Conservation (phyloP, 192 early-diverging fungal species). For the Linnemannia zychae region DNA sequence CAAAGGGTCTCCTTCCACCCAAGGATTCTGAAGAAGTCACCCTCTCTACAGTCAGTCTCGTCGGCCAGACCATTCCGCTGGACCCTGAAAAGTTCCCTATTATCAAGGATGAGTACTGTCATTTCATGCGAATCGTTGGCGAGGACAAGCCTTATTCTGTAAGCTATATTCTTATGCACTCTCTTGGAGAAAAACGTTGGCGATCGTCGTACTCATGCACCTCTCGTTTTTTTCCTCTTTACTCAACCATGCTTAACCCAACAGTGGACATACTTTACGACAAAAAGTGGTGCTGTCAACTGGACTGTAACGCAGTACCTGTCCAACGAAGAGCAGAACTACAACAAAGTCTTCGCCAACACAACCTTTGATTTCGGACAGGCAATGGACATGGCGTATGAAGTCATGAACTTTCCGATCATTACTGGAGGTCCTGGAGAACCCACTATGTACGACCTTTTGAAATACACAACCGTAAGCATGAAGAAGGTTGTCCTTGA, state of each 20-base stretch:
- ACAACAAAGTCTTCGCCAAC: neutral
- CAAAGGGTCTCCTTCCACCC: neutral
- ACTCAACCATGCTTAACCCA: neutral
- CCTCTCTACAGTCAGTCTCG: slow-evolving; percentile 9
- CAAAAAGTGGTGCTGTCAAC: neutral
- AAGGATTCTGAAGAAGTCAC: neutral
- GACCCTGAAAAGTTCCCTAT: slow-evolving; percentile 16
- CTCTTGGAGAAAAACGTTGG: too few relatives aligned
- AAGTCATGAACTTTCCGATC: slow-evolving; percentile 12
- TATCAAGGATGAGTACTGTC: neutral
- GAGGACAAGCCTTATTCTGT: slow-evolving; percentile 17
- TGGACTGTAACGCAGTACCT: slow-evolving; percentile 9
- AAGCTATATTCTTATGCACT: neutral
- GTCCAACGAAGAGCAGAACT: neutral
- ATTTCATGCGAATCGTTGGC: neutral
- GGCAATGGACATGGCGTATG: slow-evolving; percentile 5
- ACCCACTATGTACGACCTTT: neutral
- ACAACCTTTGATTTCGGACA: slow-evolving; percentile 4
- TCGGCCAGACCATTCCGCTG: slow-evolving; percentile 13
- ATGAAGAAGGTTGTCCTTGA: slow-evolving; percentile 14
- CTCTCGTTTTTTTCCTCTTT: too few relatives aligned
- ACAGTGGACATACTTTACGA: slow-evolving; percentile 11
- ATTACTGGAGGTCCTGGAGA: neutral
- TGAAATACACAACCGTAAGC: neutral
- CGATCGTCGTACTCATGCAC: neutral